Base-by-base conservation (phyloP, 2,329 filamentous ascomycete species). In the Penicillium sp. region DNA sequence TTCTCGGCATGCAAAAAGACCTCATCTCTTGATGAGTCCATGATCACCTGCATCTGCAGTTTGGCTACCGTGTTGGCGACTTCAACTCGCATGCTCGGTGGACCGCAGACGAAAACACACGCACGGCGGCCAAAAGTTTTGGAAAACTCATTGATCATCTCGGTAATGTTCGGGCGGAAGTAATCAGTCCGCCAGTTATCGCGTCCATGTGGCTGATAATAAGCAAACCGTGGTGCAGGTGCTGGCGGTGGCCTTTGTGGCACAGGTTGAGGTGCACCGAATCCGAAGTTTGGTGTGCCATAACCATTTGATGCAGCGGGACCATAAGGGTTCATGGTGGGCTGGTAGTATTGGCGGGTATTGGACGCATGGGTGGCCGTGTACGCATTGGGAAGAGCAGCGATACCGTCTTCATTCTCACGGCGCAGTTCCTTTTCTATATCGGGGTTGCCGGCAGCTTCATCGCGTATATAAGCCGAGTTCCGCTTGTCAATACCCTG, bases 1-100 rank as follows among this genome's bases (percentile, higher is more conserved):
- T 97, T 97, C 81, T 97, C 93, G 4, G 93, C 90, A 78, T 97
- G 93, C 73, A 97, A 76, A 73, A 93, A 97, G 54, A 97, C 89
- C 82, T 97, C 93, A 71, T 97, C 93, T 47, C 89, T 83, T 66
- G 84, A 83, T 35, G 87, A 84, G 66, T 91, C 88, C 6, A 84
- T 86, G 89, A 91, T 92, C 49, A 97, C 92, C 74, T 88, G 86
- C 27, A 84, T 85, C 81, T 97, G 93, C 68, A 97, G 77, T 57
- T 83, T 79, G 3, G 93, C 93, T 25, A 96, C 91, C 0, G 90
- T 89, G 64, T 86, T 90, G n/a, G 90, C 88, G 17, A 97, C 93
- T 65, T 92, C 91, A 13, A 93, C 86, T 62, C 93, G 81, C 92
- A 97, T 96, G 57, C 86, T 82, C 1, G 91, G 86, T 19, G 93